Percentiles rank a stretch among this genome's conserved stretches.
phyloP scores from a whole-genome alignment of 1,284 basidiomycete species.

The Sphagnurus paluster region DNA sequence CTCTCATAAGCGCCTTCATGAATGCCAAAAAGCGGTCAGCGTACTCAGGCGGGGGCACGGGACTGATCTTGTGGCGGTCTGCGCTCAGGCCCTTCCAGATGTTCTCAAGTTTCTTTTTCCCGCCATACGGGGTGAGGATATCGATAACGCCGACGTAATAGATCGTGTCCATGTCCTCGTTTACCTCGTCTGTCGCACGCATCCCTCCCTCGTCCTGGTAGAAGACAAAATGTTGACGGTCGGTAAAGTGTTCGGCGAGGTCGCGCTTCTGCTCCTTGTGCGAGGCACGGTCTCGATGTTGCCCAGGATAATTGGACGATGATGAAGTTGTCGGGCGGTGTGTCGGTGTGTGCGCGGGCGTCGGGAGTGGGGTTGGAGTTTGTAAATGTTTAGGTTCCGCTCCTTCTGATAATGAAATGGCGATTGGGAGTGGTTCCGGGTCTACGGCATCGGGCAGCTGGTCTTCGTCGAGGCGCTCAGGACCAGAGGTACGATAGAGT shows the following conservation, averaged over 20 bases:
- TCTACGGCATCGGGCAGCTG: conserved; percentile 54
- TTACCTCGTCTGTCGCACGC: conserved; percentile 85
- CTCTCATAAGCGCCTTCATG: too few species aligned
- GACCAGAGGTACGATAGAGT: conserved; percentile 77
- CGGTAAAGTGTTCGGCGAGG: conserved; percentile 44
- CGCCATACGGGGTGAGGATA: conserved; percentile 88
- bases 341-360: not conserved
- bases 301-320: not conserved
- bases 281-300: not conserved
- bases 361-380: not conserved
- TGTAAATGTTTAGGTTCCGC: not conserved
- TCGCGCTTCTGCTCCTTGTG: conserved; percentile 3
- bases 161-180: conserved; percentile 74
- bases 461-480: conserved; percentile 67
- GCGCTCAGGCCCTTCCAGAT: conserved; percentile 90
- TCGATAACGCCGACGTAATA: conserved; percentile 97
- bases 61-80: conserved; percentile 93
- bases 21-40: too few species aligned
- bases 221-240: conserved; percentile 87
- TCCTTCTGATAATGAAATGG: too few species aligned
- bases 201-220: conserved; percentile 97
- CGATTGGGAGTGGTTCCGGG: conserved; percentile 2
- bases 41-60: conserved; percentile 85
- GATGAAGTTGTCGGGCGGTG: not conserved
- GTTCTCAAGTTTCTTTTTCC: conserved; percentile 83